phyloP scores from a whole-genome alignment of 331 rosid species.

The Acacia concinna region DNA sequence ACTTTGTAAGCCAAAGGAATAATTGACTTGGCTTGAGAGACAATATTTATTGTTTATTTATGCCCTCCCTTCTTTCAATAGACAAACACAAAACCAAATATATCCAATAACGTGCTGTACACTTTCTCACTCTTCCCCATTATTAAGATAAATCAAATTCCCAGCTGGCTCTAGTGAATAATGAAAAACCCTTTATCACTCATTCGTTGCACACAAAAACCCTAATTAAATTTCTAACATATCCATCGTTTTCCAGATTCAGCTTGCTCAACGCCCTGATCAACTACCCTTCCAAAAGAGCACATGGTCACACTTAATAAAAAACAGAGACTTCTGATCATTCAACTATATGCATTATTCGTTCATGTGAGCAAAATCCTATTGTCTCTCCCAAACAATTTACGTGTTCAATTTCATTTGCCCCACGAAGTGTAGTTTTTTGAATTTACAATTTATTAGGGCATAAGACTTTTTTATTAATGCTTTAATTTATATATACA shows the following conservation, averaged over 20 bases:
- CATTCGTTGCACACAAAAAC: neutral
- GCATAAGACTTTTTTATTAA: neutral
- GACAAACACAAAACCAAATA: neutral
- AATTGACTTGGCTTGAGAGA: neutral
- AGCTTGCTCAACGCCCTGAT: constrained; percentile 18
- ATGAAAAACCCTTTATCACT: neutral
- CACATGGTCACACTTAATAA: constrained; percentile 10
- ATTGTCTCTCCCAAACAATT: constrained; percentile 21
- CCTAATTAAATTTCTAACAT: neutral
- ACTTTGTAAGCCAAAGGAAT: neutral
- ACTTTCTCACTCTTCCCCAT: neutral
- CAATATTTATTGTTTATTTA: neutral
- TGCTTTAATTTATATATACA: neutral
- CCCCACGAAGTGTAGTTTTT: neutral
- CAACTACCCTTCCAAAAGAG: constrained; percentile 4
- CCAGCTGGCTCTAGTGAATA: neutral
- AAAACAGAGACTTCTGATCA: neutral
- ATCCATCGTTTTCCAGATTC: constrained; percentile 23
- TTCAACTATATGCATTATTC: neutral
- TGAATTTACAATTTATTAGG: neutral
- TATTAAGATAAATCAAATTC: neutral
- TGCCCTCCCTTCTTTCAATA: neutral
- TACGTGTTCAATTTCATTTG: neutral
- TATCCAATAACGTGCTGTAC: neutral
- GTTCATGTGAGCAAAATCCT: constrained; percentile 24